Base-by-base conservation (phyloP, 169 alveolate genomes). In the Eimeria acervulina region DNA sequence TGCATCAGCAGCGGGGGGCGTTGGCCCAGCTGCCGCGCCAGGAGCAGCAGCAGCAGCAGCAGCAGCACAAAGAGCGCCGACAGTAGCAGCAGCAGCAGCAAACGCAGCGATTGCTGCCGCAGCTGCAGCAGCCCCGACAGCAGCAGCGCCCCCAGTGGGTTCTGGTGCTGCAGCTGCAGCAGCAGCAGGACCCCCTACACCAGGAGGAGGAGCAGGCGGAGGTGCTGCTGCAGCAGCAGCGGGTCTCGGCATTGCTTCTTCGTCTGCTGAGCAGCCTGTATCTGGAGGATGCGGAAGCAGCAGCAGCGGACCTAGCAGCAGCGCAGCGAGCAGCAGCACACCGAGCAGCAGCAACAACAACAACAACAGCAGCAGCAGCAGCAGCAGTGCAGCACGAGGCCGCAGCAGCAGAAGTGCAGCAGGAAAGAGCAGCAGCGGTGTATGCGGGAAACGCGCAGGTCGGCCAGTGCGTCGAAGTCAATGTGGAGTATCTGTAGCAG, bases 281-380 rank as follows among this genome's bases (percentile, higher is more conserved):
- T 55, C 21, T 55, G 68, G 68, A 28, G 76, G 31, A 66, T 66
- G 40, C 10, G 36, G 76, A 66, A 17, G 23, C 85, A 28, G 38
- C 85, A 47, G 12, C 55, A 47, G 55, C 55, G 12, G 55, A n/a
- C n/a, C 55, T 47, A 5, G 55, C 55, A 47, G 23, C 51, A 26
- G 28, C 40, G n/a, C n/a, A 12, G 52, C 59, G 59, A 33, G 63
- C 89, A 78, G 63, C 89, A 78, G 63, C 89, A 78, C 31, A 17
- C 6, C 47, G 61, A 21, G 63, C 66, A 44, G 63, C 89, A 78
- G 38, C 89, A 78, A 55, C 66, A 78, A 55, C 89, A 78, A 55
- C 89, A 19, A 23, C 59, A 19, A 19, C 89, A 40, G 89, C 89
- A 40, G 89, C 89, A 19, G 89, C 89, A 19, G 89, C 63, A 78